A percentile compares a stretch with the other conserved stretches of the same genome.
Conservation (phyloP, 495 filamentous ascomycete species). For the Elaphomyces granulatus region DNA sequence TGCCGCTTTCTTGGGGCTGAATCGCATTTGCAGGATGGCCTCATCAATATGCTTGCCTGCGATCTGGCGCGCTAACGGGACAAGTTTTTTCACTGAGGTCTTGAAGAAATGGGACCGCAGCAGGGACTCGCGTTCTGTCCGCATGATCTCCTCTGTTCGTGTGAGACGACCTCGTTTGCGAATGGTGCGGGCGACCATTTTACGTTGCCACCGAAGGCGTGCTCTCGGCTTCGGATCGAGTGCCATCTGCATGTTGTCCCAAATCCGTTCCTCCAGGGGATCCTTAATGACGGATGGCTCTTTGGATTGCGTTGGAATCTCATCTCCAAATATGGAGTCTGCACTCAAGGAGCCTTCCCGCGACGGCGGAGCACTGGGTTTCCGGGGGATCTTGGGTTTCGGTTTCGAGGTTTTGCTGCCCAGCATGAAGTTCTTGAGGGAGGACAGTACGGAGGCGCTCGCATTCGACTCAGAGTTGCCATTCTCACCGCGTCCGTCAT, state of each 20-base stretch:
- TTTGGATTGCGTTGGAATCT: constrained; percentile 10
- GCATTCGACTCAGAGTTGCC: constrained; percentile 7
- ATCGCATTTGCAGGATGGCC: constrained; percentile 88
- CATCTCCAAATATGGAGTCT: constrained; percentile 31
- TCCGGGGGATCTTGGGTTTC: constrained; percentile 16
- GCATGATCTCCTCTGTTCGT: constrained; percentile 44
- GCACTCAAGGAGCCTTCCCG: constrained; percentile 23
- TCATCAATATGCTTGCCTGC: constrained; percentile 82
- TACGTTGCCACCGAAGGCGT: constrained; percentile 61
- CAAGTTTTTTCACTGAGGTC: constrained; percentile 81
- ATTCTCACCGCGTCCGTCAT: constrained; percentile 11
- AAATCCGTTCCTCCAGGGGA: constrained; percentile 26
- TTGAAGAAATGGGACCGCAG: constrained; percentile 53
- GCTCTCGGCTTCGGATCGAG: constrained; percentile 55
- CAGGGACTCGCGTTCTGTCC: constrained; percentile 55
- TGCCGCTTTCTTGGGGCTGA: constrained; percentile 86
- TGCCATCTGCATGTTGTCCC: constrained; percentile 35
- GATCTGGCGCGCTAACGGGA: constrained; percentile 70
- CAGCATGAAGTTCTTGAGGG: constrained; percentile 28
- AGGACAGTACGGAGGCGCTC: constrained; percentile 15
- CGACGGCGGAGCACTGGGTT: constrained; percentile 17
- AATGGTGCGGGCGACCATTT: constrained; percentile 62
- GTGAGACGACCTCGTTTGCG: constrained; percentile 52
- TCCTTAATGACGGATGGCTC: constrained; percentile 5
- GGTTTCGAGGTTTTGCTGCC: constrained; percentile 13